Percentiles rank a stretch among this genome's conserved stretches.
Conservation (phyloP, 2,329 filamentous ascomycete species). For the Alternaria novae-zelandiae region DNA sequence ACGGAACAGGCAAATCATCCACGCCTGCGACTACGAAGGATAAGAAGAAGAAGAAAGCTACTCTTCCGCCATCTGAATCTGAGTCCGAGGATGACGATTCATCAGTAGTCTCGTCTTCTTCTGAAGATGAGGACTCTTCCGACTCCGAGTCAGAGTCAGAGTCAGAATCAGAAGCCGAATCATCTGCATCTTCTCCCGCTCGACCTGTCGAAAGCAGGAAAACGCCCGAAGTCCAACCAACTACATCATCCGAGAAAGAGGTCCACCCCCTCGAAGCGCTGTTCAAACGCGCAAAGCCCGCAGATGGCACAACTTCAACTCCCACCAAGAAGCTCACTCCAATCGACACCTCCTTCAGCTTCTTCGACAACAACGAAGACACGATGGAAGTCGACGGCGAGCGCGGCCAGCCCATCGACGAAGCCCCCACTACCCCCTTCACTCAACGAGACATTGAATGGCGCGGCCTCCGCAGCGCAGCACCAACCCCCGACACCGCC, state of each 20-base stretch:
- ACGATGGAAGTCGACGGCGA: constrained; percentile 47
- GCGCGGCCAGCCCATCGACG: constrained; percentile 42
- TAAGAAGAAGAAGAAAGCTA: constrained; percentile 29
- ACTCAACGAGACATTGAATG: constrained; percentile 78
- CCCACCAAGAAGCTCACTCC: constrained; percentile 49
- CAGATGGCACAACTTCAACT: constrained; percentile 33
- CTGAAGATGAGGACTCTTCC: constrained; percentile 34
- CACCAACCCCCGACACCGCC: constrained; percentile 93
- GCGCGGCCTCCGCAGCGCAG: constrained; percentile 81
- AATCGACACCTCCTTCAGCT: constrained; percentile 72
- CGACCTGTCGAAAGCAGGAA: constrained; percentile 15
- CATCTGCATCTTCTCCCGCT: constrained; percentile 20
- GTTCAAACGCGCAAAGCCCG: constrained; percentile 74
- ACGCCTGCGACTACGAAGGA: constrained; percentile 22
- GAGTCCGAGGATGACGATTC: constrained; percentile 39
- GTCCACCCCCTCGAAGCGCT: constrained; percentile 90
- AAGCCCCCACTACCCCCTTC: constrained; percentile 77
- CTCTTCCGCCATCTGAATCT: constrained; percentile 34
- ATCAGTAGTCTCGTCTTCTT: constrained; percentile 47
- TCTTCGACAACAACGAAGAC: constrained; percentile 67
- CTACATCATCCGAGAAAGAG: constrained; percentile 40
- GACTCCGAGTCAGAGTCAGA: constrained; percentile 21
- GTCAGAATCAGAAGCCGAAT: constrained; percentile 20
- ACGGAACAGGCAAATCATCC: constrained; percentile 13
- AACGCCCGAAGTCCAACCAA: constrained; percentile 18